These are phyloP conservation scores for Flammula alnicola DNA, from an alignment of 1,284 basidiomycete species.

Conservation along the genomic window DNA sequence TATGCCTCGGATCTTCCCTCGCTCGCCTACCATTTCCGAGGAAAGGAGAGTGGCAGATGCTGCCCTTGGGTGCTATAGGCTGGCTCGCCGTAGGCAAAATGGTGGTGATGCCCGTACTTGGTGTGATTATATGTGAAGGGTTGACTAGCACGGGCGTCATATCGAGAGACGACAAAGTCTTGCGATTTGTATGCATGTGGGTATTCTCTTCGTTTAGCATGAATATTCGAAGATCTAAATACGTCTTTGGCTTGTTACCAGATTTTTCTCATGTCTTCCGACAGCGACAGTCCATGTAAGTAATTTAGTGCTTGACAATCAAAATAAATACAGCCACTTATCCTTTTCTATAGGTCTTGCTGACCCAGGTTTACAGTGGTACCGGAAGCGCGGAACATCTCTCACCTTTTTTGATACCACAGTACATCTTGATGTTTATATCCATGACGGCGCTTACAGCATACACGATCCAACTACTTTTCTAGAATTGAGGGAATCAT, in stretches of 20 bases:
- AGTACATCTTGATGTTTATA: slow-evolving; percentile 68
- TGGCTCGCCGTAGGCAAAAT: slow-evolving; percentile 67
- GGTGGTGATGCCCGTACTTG: slow-evolving; percentile 71
- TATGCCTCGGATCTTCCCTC: slow-evolving; percentile 76
- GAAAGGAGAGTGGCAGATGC: slow-evolving; percentile 47
- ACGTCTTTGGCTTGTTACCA: slow-evolving; percentile 26
- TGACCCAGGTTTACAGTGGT: slow-evolving; percentile 71
- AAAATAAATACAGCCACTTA: neutral
- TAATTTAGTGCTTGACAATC: neutral
- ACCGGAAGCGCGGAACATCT: slow-evolving; percentile 67
- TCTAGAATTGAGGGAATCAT: too few relatives aligned
- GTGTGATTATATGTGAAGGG: slow-evolving; percentile 63
- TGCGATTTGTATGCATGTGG: slow-evolving; percentile 75
- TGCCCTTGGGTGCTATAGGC: slow-evolving; percentile 71
- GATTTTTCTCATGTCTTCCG: slow-evolving; percentile 68
- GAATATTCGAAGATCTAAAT: neutral
- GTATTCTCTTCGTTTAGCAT: slow-evolving; percentile 28
- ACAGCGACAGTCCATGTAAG: slow-evolving; percentile 57
- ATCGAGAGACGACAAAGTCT: slow-evolving; percentile 57
- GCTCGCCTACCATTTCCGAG: slow-evolving; percentile 65
- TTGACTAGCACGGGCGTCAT: slow-evolving; percentile 57
- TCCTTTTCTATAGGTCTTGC: slow-evolving; percentile 46
- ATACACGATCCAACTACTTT: slow-evolving; percentile 58
- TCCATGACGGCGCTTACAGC: slow-evolving; percentile 65
- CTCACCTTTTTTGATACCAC: slow-evolving; percentile 67